Base-by-base conservation (phyloP, 129 eudicot species). In the Flaveria ramosissima region DNA sequence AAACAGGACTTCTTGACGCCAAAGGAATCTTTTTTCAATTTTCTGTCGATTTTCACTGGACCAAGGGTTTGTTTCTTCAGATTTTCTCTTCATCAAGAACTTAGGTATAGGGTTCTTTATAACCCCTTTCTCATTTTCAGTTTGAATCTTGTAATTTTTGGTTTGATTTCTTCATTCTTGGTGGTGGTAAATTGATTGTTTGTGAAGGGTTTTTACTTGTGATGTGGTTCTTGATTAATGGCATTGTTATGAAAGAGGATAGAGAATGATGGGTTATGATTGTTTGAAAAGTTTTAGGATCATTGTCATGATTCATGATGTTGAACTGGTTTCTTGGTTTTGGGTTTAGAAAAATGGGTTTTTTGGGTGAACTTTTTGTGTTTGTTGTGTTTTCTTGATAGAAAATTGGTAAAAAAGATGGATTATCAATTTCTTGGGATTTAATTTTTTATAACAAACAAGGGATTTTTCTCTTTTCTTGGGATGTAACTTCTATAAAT, bases 1-100 rank as follows among this genome's bases (percentile, higher is more conserved):
- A 42, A 66, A 71, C 83, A 78, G 70, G 36, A 56, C 47, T 36
- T 80, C 50, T 72, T 45, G 69, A 80, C 62, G 43, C 60, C 73
- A 79, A 72, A 79, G 53, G 82, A 73, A 80, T 80, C 75, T 80
- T 80, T 73, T 64, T 51, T 30, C 69, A 50, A 43, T 80, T 80
- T 62, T 80, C 68, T 52, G 74, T 51, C 47, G 3, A 69, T 72
- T 76, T 7, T 66, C 65, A 45, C 56, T 20, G 61, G 30, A 14
- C 23, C 16, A 9, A 68, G 68, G 81, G 43, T 53, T 77, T 52
- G 66, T 66, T 67, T 62, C 79, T 10, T 26, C 71, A 63, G 47
- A 64, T 47, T 75, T 75, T 45, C 3, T 77, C 57, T 68, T 73
- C 74, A 17, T 67, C 57, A 61, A 15, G 56, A 50, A 23, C 47